phyloP scores from a whole-genome alignment of 2,329 filamentous ascomycete genomes.

The Colletotrichum endophyticum region DNA sequence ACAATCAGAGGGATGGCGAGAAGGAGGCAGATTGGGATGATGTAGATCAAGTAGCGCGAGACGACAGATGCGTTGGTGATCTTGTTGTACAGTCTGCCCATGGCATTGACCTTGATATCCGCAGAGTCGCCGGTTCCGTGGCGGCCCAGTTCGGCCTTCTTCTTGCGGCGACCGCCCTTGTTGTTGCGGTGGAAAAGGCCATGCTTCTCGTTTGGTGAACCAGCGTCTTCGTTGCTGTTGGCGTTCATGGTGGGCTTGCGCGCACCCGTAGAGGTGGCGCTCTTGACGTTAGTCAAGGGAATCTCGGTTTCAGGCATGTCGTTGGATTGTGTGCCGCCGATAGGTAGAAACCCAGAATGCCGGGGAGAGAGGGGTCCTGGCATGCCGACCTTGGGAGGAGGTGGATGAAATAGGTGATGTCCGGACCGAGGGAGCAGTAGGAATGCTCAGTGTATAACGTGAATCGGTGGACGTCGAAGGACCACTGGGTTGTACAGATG shows the following conservation, averaged over 20 bases:
- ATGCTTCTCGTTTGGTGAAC: conserved; percentile 48
- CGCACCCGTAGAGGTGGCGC: conserved; percentile 59
- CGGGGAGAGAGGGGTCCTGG: conserved; percentile 38
- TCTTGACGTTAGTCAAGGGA: conserved; percentile 60
- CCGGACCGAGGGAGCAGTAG: background rate
- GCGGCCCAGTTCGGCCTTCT: conserved; percentile 46
- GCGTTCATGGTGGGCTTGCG: conserved; percentile 49
- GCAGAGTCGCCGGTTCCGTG: conserved; percentile 51
- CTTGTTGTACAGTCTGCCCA: conserved; percentile 70
- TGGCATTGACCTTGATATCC: conserved; percentile 63
- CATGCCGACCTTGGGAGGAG: conserved; percentile 13
- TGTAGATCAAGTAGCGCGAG: conserved; percentile 71
- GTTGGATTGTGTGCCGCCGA: conserved; percentile 31
- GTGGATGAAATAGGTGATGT: background rate
- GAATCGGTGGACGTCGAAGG: background rate
- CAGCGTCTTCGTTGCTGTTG: conserved; percentile 35
- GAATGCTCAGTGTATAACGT: background rate
- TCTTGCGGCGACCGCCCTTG: conserved; percentile 56
- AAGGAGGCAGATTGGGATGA: conserved; percentile 66
- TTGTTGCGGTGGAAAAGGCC: conserved; percentile 46
- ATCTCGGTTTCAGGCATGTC: conserved; percentile 51
- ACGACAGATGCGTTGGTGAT: conserved; percentile 67
- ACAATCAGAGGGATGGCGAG: conserved; percentile 68
- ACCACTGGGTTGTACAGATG: background rate
- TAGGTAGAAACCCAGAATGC: conserved; percentile 50